Evolutionary conservation across 2,329 filamentous ascomycete genomes (phyloP), one percentile per base, ranked within the genome.

Genomic region (Karstenula rhodostoma): DNA sequence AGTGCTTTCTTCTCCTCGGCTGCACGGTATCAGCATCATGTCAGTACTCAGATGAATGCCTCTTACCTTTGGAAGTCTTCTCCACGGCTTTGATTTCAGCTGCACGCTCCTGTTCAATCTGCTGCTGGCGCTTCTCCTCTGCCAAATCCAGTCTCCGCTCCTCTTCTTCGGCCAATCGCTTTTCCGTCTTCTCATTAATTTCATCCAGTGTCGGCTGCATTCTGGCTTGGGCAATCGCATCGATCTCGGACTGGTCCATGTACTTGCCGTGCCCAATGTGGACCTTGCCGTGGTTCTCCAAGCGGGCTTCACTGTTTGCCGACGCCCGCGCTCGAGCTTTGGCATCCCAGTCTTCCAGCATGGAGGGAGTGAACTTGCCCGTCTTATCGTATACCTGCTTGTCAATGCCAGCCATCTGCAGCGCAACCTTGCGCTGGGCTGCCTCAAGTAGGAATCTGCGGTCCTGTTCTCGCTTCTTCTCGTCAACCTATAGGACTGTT

Each of bases 131-230:
- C 72, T 89, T 85, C 68, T 86, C 85, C 64, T 88, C 83, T 59
- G 92, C 88, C 62, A 87, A 82, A 61, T 93, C 90, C 19, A 88
- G 74, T 44, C 85, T 84, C 12, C 86, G 77, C 65, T 89, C 86
- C 49, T 88, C 83, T 61, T 90, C 74, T 60, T 89, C 85, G 51
- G 90, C 91, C 42, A 87, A 84, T 73, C 93, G 89, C 62, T 84
- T 84, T 71, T 93, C 90, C 0, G 91, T 91, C 72, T 89, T 91
- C 54, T 91, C 89, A 56, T 89, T 89, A 63, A 97, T 95, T 65
- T 96, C 91, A 66, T 97, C 90, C 6, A 97, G 77, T 0, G 95
- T 88, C 4, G 94, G 94, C 74, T 94, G 91, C 17, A 97, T 86
- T 66, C 89, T 88, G 48, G 85, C 87, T 13, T 87, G 85, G 2